Conservation (phyloP, 1,284 basidiomycete genomes). For the Heterobasidion occidentale region DNA sequence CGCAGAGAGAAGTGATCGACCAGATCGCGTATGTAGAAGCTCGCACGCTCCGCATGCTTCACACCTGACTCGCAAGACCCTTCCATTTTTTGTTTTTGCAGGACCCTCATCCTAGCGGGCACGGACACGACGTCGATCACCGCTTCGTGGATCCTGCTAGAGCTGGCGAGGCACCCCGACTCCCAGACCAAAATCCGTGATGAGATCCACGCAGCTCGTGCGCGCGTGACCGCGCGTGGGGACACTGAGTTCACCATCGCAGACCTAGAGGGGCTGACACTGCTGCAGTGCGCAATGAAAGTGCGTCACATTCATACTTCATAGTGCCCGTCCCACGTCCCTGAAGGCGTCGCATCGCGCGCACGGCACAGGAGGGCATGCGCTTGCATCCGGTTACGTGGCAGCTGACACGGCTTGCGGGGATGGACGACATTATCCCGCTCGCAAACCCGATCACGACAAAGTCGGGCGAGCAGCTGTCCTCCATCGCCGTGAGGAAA, state of each 20-base stretch:
- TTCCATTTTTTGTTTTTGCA: constrained; percentile 6
- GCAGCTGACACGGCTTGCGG: constrained; percentile 21
- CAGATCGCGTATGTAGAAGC: constrained; percentile 13
- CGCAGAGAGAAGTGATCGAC: constrained; percentile 19
- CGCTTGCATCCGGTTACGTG: constrained; percentile 28
- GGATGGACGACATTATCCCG: constrained; percentile 28
- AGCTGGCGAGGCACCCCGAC: constrained; percentile 29
- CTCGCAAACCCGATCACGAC: constrained; percentile 26
- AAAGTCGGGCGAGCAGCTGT: constrained; percentile 20
- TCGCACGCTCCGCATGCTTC: not conserved
- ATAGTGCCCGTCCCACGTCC: not conserved
- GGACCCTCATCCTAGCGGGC: constrained; percentile 35
- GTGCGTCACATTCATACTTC: constrained; percentile 6
- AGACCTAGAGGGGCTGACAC: constrained; percentile 24
- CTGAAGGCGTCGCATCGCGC: no score
- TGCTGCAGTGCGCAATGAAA: constrained; percentile 18
- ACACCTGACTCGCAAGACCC: not conserved
- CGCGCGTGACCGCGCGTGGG: constrained; percentile 14
- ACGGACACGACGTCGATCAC: constrained; percentile 46
- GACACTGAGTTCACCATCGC: constrained; percentile 18
- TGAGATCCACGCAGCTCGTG: not conserved
- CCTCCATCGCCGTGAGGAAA: constrained; percentile 26
- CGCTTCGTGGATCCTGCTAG: constrained; percentile 32
- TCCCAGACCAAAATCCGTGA: constrained; percentile 22
- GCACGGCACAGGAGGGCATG: constrained; percentile 26